These are phyloP conservation scores for Saraca asoca DNA, from an alignment of 331 rosid species.

Conservation along the genomic window DNA sequence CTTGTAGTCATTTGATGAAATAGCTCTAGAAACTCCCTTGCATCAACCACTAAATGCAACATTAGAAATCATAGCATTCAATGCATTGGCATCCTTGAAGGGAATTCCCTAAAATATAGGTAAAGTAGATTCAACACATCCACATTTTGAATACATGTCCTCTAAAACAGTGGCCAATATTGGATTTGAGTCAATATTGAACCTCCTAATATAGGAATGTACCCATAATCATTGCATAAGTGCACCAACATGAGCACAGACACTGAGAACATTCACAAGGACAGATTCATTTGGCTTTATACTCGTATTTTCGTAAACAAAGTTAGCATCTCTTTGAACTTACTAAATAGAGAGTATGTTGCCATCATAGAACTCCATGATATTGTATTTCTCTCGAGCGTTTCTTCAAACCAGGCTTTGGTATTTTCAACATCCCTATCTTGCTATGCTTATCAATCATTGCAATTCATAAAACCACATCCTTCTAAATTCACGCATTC, in stretches of 20 bases:
- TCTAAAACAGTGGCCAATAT: too few species aligned
- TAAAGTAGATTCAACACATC: slow-evolving; percentile 65
- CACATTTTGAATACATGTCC: too few species aligned
- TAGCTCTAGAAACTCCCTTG: slow-evolving; percentile 56
- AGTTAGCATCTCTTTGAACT: slow-evolving; percentile 61
- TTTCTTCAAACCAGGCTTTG: slow-evolving; percentile 61
- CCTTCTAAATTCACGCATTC: slow-evolving; percentile 46
- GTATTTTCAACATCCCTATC: slow-evolving; percentile 60
- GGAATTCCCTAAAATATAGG: slow-evolving; percentile 52
- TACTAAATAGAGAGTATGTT: slow-evolving; percentile 60
- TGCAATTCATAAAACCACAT: slow-evolving; percentile 79
- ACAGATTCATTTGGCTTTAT: slow-evolving; percentile 64
- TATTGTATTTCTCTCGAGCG: slow-evolving; percentile 66
- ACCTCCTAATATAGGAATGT: slow-evolving; percentile 70
- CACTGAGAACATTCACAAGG: slow-evolving; percentile 73
- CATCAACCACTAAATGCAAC: slow-evolving; percentile 74
- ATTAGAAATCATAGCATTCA: slow-evolving; percentile 87
- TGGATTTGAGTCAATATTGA: slow-evolving; percentile 48
- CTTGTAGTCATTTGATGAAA: slow-evolving; percentile 53
- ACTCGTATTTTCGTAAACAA: slow-evolving; percentile 56
- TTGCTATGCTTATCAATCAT: slow-evolving; percentile 81
- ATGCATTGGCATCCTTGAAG: slow-evolving; percentile 61
- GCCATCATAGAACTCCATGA: slow-evolving; percentile 89
- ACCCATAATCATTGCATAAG: slow-evolving; percentile 72
- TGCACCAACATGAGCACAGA: too few species aligned